Evolutionary conservation across 495 filamentous ascomycete species (phyloP).

Genomic region (Sabuloglossum arenarium): DNA sequence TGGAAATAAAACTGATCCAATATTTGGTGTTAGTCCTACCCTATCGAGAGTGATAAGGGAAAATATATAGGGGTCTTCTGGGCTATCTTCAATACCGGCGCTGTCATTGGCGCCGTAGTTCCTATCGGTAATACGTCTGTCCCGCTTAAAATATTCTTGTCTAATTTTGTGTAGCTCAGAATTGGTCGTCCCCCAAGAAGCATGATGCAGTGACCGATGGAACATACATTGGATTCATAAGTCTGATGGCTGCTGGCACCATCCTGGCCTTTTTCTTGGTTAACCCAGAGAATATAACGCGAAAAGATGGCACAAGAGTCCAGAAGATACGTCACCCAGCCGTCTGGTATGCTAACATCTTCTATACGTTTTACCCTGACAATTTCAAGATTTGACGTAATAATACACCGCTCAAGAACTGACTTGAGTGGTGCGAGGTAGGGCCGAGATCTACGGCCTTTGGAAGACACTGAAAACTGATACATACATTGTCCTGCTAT

Average conservation of each 20-base stretch:
- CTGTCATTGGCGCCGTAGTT: constrained; percentile 50
- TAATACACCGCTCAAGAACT: too few species aligned
- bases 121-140: constrained; percentile 33
- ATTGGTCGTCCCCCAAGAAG: background rate
- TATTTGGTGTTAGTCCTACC: too few species aligned
- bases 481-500: constrained; percentile 64
- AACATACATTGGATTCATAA: constrained; percentile 79
- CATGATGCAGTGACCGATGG: constrained; percentile 46
- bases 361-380: too few species aligned
- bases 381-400: too few species aligned
- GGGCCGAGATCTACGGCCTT: constrained; percentile 55
- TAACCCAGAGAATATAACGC: constrained; percentile 55
- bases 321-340: constrained; percentile 77
- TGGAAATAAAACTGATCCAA: background rate
- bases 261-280: constrained; percentile 49
- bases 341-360: background rate
- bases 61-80: constrained; percentile 82
- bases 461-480: constrained; percentile 50
- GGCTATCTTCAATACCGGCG: constrained; percentile 89
- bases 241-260: constrained; percentile 65
- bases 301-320: constrained; percentile 62
- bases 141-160: constrained; percentile 6
- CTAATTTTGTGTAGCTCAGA: constrained; percentile 4
- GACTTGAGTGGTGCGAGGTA: too few species aligned
- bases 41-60: constrained; percentile 60